Base-by-base conservation (phyloP, 768 basidiomycete genomes). In the Trametes maxima region DNA sequence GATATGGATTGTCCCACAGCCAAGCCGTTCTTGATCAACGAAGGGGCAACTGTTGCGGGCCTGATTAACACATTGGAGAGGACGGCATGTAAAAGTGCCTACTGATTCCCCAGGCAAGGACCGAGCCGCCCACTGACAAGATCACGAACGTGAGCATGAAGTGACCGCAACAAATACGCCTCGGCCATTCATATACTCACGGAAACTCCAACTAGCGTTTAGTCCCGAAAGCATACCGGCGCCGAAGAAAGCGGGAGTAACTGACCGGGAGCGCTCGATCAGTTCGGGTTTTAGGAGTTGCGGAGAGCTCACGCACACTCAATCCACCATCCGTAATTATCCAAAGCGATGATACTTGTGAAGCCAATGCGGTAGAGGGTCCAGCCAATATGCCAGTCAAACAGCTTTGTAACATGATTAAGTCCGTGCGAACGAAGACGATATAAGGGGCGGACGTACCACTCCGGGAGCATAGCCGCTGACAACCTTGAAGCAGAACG, bases 341-440 rank as follows among this genome's bases (percentile, higher is more conserved):
- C 86, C 51, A 85, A 71, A 13, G 74, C 74, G 61, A 87, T 86
- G 68, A 85, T 84, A 63, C 79, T 78, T 8, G 79, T 82, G 75
- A 83, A 85, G 17, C 84, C 85, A 21, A 85, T 65, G 44, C 82
- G 77, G 70, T 78, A 85, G 21, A 85, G 74, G 10, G 82, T 81
- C 81, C 84, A 86, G 57, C 84, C 85, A 51, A 85, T 78, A 63
- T 87, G 85, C 85, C 84, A 87, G 67, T 87, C 85, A 66, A 79
- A 85, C 16, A 82, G 67, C 80, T 82, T 13, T 14, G 28, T 3
- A 33, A 33, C 11, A 28, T 24, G 6, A 36, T 11, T 35, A 12
- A 19, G 35, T 51, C 17, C 28, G 49, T 21, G n/a, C 35, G 36
- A 35, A 8, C 19, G 12, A 36, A 36, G 8, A 39, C n/a, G 28